Base-by-base conservation (phyloP, 2,329 filamentous ascomycete species). In the Aspergillus clavatus region DNA sequence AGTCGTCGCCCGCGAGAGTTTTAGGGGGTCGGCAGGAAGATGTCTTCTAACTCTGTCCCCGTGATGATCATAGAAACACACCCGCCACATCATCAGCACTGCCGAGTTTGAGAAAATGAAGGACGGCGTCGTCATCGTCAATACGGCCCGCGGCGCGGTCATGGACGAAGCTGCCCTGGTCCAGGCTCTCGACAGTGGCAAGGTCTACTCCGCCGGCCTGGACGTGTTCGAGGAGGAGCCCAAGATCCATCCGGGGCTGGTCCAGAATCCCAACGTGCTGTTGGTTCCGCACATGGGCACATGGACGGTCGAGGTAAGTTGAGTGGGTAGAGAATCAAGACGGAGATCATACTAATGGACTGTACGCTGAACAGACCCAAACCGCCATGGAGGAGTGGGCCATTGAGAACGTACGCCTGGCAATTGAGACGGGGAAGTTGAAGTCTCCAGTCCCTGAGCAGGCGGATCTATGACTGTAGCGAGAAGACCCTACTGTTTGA, bases 211-310 rank as follows among this genome's bases (percentile, higher is more conserved):
- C 8, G 83, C 74, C 11, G 88, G 88, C 1, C 74, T 94, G 4
- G 88, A 94, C 62, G 88, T 94, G 40, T 94, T 83, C 60, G 88
- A 94, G 62, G 75, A 89, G 28, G 88, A 94, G 66, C 89, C 89
- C 0, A 74, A 79, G 46, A 72, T 94, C 22, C 86, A 93, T 59
- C 82, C 82, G 0, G 86, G 84, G 1, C 72, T 94, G 33, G 55
- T 90, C 11, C 70, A 72, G 12, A 90, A 91, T 60, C 80, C 80
- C 2, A 78, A 81, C 54, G 86, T 87, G 18, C 73, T 91, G 57
- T 73, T 95, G 22, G 70, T 94, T 27, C 89, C 89, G 41, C 89
- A 94, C 66, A 87, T 94, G 86, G 88, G 88, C 0, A 94, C 89
- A 0, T 89, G 80, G 76, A 91, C 86, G 0, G 71, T 82, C 22